Evolutionary conservation across 176 grass and related monocot genomes (phyloP), one percentile per base, ranked within the genome.

Genomic region (Musa beccarii): DNA sequence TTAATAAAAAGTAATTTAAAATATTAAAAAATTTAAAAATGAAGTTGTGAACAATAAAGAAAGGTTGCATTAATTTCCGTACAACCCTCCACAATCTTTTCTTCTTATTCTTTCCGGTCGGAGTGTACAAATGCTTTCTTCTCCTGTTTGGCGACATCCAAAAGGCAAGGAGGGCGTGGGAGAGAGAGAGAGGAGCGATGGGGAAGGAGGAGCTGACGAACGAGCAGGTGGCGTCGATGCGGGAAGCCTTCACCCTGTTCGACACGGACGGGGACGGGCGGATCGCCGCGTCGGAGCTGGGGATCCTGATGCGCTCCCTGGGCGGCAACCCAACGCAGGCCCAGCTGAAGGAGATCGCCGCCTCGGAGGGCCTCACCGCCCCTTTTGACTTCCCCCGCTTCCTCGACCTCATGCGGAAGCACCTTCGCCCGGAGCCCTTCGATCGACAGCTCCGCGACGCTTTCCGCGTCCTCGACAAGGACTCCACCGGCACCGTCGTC

Each of bases 391-490:
- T 99, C 88, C 86, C 82, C 57, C 91, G 90, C 13, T 99, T 99
- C 81, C 88, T 99, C 69, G 96, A 99, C 0, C 86, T 99, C 76
- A 95, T 99, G 91, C 85, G 76, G 79, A 73, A 81, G 24, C 86
- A 99, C 88, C 90, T 99, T 82, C 82, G 86, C 71, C 85, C 90
- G 1, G 91, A 94, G 76, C 91, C 96, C 26, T 99, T 99, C 76
- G 96, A 99, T 75, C 84, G 82, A 65, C 91, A 89, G 19, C 90
- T 99, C 61, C 86, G 96, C 79, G 86, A 92, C 78, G 96, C 96
- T 68, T 99, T 99, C 86, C 87, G 87, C 79, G 96, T 99, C 81
- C 89, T 99, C 71, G 96, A 99, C 96, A 99, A 99, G 89, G 88
- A 99, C 81, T 81, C 81, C 14, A 94, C 86, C 7, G 91, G 96